Conservation (phyloP, 176 grass and related monocot species). For the Olyra latifolia region DNA sequence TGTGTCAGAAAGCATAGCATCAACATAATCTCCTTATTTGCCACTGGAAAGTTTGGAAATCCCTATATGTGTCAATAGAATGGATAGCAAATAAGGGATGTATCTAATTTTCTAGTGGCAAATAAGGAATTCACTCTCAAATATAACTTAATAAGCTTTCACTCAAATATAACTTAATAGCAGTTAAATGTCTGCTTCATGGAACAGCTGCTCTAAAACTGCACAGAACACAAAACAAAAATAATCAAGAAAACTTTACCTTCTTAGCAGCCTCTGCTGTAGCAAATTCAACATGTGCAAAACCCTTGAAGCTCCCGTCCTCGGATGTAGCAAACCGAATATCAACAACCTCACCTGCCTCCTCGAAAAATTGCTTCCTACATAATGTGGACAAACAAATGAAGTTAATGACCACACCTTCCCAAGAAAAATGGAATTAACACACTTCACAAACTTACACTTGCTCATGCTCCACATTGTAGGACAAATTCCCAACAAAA, state of each 20-base stretch:
- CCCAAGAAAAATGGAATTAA: neutral
- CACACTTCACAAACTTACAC: slow-evolving; percentile 51
- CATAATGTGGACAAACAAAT: slow-evolving; percentile 5
- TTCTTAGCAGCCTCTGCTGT: slow-evolving; percentile 65
- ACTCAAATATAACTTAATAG: neutral
- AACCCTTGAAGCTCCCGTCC: slow-evolving; percentile 60
- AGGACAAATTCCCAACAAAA: slow-evolving; percentile 70
- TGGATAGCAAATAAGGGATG: no score
- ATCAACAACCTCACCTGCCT: slow-evolving; percentile 58
- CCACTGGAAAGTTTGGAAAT: no score
- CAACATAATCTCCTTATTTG: no score
- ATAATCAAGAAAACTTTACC: slow-evolving; percentile 28
- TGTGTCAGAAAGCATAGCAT: neutral
- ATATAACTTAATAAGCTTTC: no score
- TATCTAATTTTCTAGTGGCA: no score
- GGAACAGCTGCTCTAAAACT: neutral
- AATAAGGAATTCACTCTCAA: no score
- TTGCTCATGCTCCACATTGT: slow-evolving; percentile 39
- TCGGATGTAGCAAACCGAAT: slow-evolving; percentile 44
- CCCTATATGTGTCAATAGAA: no score
- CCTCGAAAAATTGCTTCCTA: slow-evolving; percentile 70
- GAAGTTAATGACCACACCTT: neutral
- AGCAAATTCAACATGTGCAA: slow-evolving; percentile 78
- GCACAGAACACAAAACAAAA: neutral
- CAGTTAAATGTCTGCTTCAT: neutral